Evolutionary conservation across 2,329 filamentous ascomycete genomes (phyloP), one percentile per base, ranked within the genome.

Genomic region (Nigrospora oryzae): DNA sequence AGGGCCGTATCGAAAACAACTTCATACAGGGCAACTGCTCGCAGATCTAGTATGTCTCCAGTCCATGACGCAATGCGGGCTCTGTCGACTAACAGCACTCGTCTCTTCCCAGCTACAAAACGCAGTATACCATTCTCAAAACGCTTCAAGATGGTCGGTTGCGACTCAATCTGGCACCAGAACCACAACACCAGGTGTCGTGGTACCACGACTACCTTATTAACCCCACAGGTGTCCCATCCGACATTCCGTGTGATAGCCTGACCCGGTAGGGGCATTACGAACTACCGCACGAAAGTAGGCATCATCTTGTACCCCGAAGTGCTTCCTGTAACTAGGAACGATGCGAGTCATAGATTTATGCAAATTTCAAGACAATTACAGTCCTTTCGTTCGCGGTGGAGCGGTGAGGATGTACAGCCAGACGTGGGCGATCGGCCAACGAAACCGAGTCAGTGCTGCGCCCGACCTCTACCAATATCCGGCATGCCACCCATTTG

Each of bases 111-210:
- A 49, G 47, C 28, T 49, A 49, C 39, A 43, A 44, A 14, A 49
- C 47, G 1, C 45, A 47, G 39, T 49, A 49, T 30, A 49, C 47
- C 11, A 37, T 49, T 16, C 37, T 49, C 13, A 49, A 49, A 31
- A 49, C 47, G 5, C 36, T 43, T 6, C 35, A 42, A 17, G 46
- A n/a, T 10, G 41, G 32, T 6, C 41, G 42, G 5, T 36, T 38
- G 14, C 33, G 42, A 13, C 47, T 45, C 11, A 49, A 49, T 30
- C 34, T 49, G 31, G 33, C 41, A 10, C 33, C 41, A 7, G 23
- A 44, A 31, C 41, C 47, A 11, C 41, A 49, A 15, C 40, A 42
- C 14, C 47, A 49, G 33, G 47, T 49, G 1, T 42, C 35, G 19
- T 49, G 41, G 47, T 49, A 47, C 36, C 45, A 49, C 13, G 47